These are phyloP conservation scores for Hyaloscypha hepaticicola DNA, from an alignment of 495 filamentous ascomycete genomes.

Conservation along the genomic window DNA sequence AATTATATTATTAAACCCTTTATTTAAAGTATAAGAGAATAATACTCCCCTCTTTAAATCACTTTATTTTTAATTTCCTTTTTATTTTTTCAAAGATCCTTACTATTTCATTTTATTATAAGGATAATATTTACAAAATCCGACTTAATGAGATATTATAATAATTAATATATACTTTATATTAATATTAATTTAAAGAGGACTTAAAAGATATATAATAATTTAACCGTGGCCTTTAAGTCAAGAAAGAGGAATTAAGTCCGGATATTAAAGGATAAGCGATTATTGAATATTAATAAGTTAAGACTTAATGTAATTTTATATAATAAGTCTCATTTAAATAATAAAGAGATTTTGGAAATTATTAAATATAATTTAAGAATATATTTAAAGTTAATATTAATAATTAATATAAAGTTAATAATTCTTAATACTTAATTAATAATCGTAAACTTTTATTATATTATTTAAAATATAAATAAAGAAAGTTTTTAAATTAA, in stretches of 20 bases:
- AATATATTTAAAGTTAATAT: conserved; percentile 13
- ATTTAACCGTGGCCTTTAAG: conserved; percentile 14
- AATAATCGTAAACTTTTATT: conserved; percentile 16
- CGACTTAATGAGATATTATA: not conserved
- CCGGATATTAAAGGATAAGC: conserved; percentile 19
- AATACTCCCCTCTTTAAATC: conserved; percentile 17
- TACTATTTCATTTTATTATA: not conserved
- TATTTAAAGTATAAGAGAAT: not conserved
- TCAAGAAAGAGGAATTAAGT: conserved; percentile 21
- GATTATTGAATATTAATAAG: conserved; percentile 17
- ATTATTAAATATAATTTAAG: conserved; percentile 17
- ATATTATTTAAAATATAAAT: conserved; percentile 11
- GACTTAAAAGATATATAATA: conserved; percentile 16
- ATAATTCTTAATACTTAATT: conserved; percentile 10
- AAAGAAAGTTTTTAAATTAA: conserved; percentile 20
- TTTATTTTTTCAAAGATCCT: conserved; percentile 10
- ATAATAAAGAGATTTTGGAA: conserved; percentile 24
- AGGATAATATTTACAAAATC: not conserved
- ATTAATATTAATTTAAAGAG: conserved; percentile 11
- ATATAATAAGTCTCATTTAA: conserved; percentile 18
- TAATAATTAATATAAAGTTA: conserved; percentile 20
- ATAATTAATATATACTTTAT: not conserved
- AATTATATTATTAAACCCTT: not conserved
- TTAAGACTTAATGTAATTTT: conserved; percentile 23
- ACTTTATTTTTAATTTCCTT: conserved; percentile 17